Evolutionary conservation across 108 stramenopile species (phyloP), one percentile per base, ranked within the genome.

Genomic region (Skeletonema grethae): DNA sequence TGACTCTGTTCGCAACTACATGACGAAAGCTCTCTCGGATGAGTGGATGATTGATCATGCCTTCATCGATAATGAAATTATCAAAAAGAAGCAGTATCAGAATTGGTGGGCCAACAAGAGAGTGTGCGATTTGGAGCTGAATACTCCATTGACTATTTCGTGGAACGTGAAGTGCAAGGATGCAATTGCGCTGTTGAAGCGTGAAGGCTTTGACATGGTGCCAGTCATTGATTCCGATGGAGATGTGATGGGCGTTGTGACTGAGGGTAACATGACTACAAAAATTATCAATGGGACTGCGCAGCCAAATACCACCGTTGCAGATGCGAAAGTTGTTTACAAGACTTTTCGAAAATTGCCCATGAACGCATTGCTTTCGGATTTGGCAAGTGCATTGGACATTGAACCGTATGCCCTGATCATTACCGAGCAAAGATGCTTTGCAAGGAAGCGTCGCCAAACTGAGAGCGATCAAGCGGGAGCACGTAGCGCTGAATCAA

Each of bases 41-140:
- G 87, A 93, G 69, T 97, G 97, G 97, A 96, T 97, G 96, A 73
- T 86, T 31, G 94, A 96, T 78, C 82, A 95, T 65, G 91, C 88
- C 4, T 95, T 94, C 72, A 82, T 88, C 16, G 95, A 96, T 65
- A 68, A 87, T 56, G 85, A 93, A 60, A 64, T 93, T 13, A 89
- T 93, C 62, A 69, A 88, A 48, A 69, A 87, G 57, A 90, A 85
- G 35, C 59, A 62, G 28, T 90, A 80, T 61, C 55, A 76, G 45
- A 70, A 73, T 57, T 93, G 88, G 89, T 93, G 89, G 89, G 83
- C 95, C 0, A 70, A 57, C 39, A 88, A 88, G 43, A 76, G 87
- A 50, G 90, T 98, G 3, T 88, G 74, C 39, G 96, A 97, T 70
- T 61, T 98, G 46, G 76, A 85, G 10, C 75, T 96, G 28, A 86